These are phyloP conservation scores for Glutinoglossum americanum DNA, from an alignment of 495 filamentous ascomycete species.

Conservation along the genomic window DNA sequence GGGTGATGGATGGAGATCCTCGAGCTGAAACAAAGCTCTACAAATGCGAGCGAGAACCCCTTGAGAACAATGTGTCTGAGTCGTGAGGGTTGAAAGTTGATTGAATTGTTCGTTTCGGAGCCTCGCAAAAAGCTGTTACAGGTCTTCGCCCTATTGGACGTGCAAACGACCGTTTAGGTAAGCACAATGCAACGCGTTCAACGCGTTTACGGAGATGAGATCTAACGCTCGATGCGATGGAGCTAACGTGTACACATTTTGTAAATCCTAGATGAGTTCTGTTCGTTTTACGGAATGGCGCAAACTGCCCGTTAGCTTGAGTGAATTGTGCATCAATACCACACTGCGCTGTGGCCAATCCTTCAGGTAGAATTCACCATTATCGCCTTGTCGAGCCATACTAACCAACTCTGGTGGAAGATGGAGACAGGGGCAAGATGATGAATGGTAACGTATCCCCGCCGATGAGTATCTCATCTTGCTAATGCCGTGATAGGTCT, in stretches of 20 bases:
- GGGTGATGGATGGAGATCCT: background rate
- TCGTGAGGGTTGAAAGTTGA: background rate
- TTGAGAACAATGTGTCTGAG: background rate
- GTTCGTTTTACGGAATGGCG: conserved; percentile 41
- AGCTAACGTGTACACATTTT: too few species aligned
- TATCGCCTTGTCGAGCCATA: background rate
- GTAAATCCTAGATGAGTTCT: background rate
- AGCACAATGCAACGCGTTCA: background rate
- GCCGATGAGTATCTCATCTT: background rate
- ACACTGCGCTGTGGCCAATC: conserved; percentile 82
- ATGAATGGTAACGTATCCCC: conserved; percentile 49
- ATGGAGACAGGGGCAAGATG: conserved; percentile 59
- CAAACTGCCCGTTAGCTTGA: conserved; percentile 55
- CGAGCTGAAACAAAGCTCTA: background rate
- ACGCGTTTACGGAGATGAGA: background rate
- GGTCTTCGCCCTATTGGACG: background rate
- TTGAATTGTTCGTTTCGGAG: background rate
- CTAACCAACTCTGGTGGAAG: conserved; percentile 17
- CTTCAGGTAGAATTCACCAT: conserved; percentile 32
- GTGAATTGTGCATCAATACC: conserved; percentile 77
- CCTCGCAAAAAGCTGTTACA: background rate
- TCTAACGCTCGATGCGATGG: too few species aligned
- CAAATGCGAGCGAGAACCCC: background rate
- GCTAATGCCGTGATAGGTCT: conserved; percentile 27
- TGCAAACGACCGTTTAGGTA: background rate